phyloP scores from a whole-genome alignment of 169 alveolate genomes.

The Plasmodium sp. region DNA sequence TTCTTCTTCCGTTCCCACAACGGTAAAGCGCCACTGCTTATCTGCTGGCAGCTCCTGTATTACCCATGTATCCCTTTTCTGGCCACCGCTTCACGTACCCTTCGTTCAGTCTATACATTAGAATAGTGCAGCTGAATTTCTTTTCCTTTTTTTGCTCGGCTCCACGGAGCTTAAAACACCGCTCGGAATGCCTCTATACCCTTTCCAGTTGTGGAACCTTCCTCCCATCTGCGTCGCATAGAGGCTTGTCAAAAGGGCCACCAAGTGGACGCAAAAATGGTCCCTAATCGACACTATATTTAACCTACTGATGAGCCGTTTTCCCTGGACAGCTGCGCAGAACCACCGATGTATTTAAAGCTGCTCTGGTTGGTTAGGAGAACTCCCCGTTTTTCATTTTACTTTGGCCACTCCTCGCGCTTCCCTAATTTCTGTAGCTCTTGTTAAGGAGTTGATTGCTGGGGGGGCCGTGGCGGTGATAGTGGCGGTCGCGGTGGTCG shows the following conservation, averaged over 20 bases:
- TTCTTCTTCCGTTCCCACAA: background rate
- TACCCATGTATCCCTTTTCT: too few species aligned
- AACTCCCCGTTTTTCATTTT: background rate
- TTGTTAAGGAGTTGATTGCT: constrained; percentile 19
- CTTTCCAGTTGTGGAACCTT: background rate
- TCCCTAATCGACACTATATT: too few species aligned
- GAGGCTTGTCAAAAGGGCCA: background rate
- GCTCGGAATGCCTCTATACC: background rate
- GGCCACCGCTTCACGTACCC: too few species aligned
- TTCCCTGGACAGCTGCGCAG: too few species aligned
- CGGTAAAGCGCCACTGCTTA: background rate
- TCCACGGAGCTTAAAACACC: background rate
- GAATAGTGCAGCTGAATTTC: background rate
- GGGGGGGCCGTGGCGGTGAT: background rate
- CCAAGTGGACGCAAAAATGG: background rate
- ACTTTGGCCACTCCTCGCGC: background rate
- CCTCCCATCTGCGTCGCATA: background rate
- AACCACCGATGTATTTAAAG: too few species aligned
- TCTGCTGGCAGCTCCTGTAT: too few species aligned
- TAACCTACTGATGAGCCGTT: too few species aligned
- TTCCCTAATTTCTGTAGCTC: constrained; percentile 1
- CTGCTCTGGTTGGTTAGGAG: too few species aligned
- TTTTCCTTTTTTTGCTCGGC: background rate
- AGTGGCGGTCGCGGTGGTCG: background rate
- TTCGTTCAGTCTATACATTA: too few species aligned